Evolutionary conservation across 495 filamentous ascomycete genomes (phyloP).

Genomic region (Glutinoglossum americanum): DNA sequence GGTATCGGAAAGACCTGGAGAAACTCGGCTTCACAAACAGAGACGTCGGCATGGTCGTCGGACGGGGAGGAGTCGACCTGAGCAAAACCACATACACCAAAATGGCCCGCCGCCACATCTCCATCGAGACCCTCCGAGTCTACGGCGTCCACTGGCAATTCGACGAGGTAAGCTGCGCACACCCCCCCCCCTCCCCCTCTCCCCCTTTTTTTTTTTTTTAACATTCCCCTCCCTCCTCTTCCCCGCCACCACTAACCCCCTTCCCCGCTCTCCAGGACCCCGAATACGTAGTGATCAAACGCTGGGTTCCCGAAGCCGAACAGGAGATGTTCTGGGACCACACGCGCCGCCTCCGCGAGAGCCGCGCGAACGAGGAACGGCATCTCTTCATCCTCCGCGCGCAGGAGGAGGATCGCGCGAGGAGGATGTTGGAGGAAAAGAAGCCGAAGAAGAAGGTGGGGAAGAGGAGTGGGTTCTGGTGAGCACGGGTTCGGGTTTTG

Average conservation of each 20-base stretch:
- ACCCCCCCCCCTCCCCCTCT: background rate
- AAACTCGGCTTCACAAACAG: background rate
- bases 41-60: background rate
- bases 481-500: background rate
- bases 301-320: slow-evolving; percentile 49
- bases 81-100: slow-evolving; percentile 25
- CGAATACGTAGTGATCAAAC: slow-evolving; percentile 55
- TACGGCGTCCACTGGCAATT: slow-evolving; percentile 31
- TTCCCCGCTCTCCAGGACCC: slow-evolving; percentile 23
- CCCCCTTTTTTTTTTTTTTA: background rate
- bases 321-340: slow-evolving; percentile 55
- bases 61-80: background rate
- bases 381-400: background rate
- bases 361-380: background rate
- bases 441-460: background rate
- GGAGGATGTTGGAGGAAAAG: background rate
- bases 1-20: slow-evolving; percentile 4
- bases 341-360: slow-evolving; percentile 38
- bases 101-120: slow-evolving; percentile 32
- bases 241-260: background rate
- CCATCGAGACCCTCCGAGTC: slow-evolving; percentile 28
- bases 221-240: background rate
- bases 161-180: slow-evolving; percentile 16
- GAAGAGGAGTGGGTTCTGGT: background rate
- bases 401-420: background rate